phyloP scores from a whole-genome alignment of 148 eudicot species.

The Euryodendron excelsum region DNA sequence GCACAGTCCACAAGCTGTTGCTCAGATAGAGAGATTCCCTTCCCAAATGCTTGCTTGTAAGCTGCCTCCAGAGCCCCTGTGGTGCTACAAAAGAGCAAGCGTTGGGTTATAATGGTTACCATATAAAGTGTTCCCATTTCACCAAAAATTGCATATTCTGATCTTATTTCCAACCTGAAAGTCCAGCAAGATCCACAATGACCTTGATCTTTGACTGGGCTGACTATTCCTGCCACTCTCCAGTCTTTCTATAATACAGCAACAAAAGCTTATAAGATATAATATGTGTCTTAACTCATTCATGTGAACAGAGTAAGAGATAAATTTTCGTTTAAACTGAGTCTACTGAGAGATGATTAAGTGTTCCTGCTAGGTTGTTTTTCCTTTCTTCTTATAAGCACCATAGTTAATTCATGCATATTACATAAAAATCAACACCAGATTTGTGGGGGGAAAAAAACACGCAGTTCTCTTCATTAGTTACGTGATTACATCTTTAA shows the following conservation, averaged over 20 bases:
- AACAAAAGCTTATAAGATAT: conserved; percentile 15
- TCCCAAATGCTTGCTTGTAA: conserved; percentile 83
- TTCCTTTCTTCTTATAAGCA: no score
- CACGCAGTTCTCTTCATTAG: no score
- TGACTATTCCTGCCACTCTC: conserved; percentile 85
- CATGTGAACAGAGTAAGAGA: not conserved
- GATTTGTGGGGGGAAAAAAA: no score
- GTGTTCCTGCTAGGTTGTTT: no score
- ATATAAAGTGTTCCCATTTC: not conserved
- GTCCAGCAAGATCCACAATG: conserved; percentile 99
- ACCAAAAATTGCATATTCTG: not conserved
- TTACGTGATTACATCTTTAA: no score
- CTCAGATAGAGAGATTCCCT: conserved; percentile 84
- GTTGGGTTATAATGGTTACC: not conserved
- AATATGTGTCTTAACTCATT: not conserved
- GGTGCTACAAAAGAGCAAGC: conserved; percentile 50
- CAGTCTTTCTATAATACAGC: conserved; percentile 78
- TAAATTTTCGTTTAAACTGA: not conserved
- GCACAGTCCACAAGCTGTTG: conserved; percentile 99
- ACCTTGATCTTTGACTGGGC: conserved; percentile 92
- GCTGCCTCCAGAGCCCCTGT: conserved; percentile 99
- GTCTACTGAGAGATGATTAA: not conserved
- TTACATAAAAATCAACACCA: not conserved
- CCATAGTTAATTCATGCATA: not conserved
- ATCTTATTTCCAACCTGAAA: conserved; percentile 58